A percentile compares a stretch with the other conserved stretches of the same genome.
phyloP scores from a whole-genome alignment of 495 filamentous ascomycete species.

The Aspergillus funiculosus region DNA sequence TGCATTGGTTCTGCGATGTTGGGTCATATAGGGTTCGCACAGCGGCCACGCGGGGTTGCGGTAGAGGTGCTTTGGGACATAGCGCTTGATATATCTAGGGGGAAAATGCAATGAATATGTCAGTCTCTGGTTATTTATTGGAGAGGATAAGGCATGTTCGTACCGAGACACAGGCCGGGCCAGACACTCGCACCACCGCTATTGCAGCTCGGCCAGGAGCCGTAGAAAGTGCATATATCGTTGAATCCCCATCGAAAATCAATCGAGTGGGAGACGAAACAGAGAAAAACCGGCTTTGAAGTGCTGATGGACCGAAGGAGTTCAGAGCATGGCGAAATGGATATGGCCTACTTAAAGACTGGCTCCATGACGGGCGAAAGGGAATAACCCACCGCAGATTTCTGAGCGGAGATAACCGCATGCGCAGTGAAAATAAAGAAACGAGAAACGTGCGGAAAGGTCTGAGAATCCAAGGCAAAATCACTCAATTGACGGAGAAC shows the following conservation, averaged over 20 bases:
- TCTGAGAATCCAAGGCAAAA: neutral
- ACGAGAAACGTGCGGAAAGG: neutral
- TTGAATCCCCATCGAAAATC: constrained; percentile 42
- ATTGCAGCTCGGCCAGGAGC: constrained; percentile 83
- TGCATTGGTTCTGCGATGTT: constrained; percentile 23
- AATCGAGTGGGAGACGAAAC: constrained; percentile 13
- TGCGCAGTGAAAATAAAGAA: constrained; percentile 22
- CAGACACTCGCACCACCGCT: constrained; percentile 84
- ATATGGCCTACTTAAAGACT: constrained; percentile 8
- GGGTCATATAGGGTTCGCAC: constrained; percentile 75
- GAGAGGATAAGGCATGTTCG: constrained; percentile 16
- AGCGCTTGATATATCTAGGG: constrained; percentile 67
- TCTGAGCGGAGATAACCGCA: constrained; percentile 26
- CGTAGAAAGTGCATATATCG: constrained; percentile 91
- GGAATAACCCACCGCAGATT: constrained; percentile 26
- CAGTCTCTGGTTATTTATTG: neutral
- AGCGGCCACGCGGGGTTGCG: constrained; percentile 68
- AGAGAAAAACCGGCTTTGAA: constrained; percentile 25
- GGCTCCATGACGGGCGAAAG: constrained; percentile 24
- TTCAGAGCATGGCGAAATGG: constrained; percentile 14
- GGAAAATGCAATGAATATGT: constrained; percentile 8
- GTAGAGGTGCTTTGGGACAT: constrained; percentile 59
- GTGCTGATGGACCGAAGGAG: neutral
- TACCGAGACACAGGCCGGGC: constrained; percentile 66
- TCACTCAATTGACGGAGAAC: neutral